A percentile compares a stretch with the other conserved stretches of the same genome.
phyloP scores from a whole-genome alignment of 768 basidiomycete species.

The Podaxis sp. region DNA sequence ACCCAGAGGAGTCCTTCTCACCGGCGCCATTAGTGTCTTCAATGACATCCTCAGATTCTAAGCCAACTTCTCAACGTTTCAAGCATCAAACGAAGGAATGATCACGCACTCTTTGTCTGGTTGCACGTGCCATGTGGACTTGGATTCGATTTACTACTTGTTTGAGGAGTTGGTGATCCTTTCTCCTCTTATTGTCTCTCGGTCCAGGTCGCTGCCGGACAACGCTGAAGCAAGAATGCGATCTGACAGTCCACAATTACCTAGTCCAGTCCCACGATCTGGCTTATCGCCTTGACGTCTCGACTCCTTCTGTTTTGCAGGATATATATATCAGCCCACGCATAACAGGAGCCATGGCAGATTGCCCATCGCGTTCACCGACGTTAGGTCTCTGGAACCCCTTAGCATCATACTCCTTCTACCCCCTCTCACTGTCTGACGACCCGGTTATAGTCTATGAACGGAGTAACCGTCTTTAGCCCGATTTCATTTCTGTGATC shows the following conservation, averaged over 20 bases:
- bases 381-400: slow-evolving; percentile 12
- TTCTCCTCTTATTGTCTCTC: neutral
- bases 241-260: neutral
- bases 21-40: no score
- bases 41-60: no score
- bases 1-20: no score
- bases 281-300: slow-evolving; percentile 2
- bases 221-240: slow-evolving; percentile 8
- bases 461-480: neutral
- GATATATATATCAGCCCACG: slow-evolving; percentile 15
- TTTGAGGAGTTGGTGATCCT: neutral
- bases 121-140: neutral
- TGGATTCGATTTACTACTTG: neutral
- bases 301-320: slow-evolving; percentile 21
- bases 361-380: neutral
- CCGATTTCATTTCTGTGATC: neutral
- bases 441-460: neutral
- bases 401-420: slow-evolving; percentile 4
- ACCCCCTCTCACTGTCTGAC: neutral
- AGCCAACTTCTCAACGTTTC: no score
- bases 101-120: neutral
- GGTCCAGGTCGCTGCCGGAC: neutral
- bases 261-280: neutral
- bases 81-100: no score
- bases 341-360: neutral